Percentiles rank a stretch among this genome's conserved stretches.
Evolutionary conservation across 176 grass and related monocot species (phyloP).

Genomic region (Bolboschoenus planiculmis): DNA sequence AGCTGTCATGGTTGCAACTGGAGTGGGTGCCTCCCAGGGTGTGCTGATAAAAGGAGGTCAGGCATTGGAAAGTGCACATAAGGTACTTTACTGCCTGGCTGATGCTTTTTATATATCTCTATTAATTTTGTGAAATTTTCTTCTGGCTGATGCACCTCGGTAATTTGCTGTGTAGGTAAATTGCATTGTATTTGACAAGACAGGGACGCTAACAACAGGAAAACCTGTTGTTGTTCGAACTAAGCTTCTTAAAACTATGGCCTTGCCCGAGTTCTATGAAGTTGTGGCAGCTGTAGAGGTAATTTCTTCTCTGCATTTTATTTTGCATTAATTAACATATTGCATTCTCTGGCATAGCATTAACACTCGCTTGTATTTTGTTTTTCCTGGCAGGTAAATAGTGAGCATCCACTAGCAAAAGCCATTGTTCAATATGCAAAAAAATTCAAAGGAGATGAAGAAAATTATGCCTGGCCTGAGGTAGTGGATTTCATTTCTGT

Average conservation of each 20-base stretch:
- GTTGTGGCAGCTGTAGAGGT: slow-evolving; percentile 69
- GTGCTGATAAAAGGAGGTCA: slow-evolving; percentile 93
- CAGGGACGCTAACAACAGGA: slow-evolving; percentile 83
- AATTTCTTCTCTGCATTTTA: slow-evolving; percentile 8
- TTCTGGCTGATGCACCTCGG: neutral
- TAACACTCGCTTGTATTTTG: slow-evolving; percentile 2
- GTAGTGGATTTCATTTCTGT: slow-evolving; percentile 66
- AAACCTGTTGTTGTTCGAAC: slow-evolving; percentile 73
- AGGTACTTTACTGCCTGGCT: slow-evolving; percentile 35
- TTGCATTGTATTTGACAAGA: slow-evolving; percentile 90
- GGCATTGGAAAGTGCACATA: slow-evolving; percentile 86
- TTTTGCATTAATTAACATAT: neutral
- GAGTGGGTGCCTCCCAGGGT: slow-evolving; percentile 89
- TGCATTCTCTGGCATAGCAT: neutral
- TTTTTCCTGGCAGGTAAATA: slow-evolving; percentile 53
- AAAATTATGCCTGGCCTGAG: slow-evolving; percentile 60
- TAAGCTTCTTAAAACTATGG: slow-evolving; percentile 72
- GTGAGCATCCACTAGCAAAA: slow-evolving; percentile 88
- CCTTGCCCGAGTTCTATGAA: slow-evolving; percentile 72
- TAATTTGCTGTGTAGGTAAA: slow-evolving; percentile 45
- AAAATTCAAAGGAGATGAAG: slow-evolving; percentile 42
- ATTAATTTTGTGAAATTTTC: neutral
- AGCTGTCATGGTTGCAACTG: slow-evolving; percentile 96
- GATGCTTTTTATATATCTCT: slow-evolving; percentile 1
- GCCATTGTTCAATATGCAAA: slow-evolving; percentile 69